Evolutionary conservation across 805 yeast genomes (phyloP), one percentile per base, ranked within the genome.

Genomic region (Spathaspora passalidarum): DNA sequence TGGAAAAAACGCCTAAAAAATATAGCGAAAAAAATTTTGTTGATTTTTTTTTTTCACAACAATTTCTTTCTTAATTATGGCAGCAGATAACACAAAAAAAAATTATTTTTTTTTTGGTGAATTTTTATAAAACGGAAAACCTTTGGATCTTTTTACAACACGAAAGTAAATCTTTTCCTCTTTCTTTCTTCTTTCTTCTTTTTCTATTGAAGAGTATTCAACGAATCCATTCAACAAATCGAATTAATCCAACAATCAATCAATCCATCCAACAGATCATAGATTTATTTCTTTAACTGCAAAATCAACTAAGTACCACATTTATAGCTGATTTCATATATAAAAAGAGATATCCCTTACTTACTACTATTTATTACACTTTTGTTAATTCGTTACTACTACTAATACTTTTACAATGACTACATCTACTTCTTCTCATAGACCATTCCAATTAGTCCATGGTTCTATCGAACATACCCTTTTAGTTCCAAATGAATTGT

Each of bases 381-480:
- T 13, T 10, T 18, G 14, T 18, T 19, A 35, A 34, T 5, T 7
- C 14, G 7, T 34, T 5, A 34, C 37, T 19, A 36, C 38, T 36
- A 11, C 26, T 36, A n/a, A n/a, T n/a, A n/a, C n/a, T n/a, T n/a
- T n/a, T n/a, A 39, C 34, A 5, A 14, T 25, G 16, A 32, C 38
- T 29, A 16, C 40, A 19, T 18, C 26, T 29, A 23, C 45, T 25
- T 50, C 50, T 21, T 51, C 67, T 32, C 71, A 65, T 50, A 68
- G 98, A 72, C 96, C 98, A 29, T 77, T 94, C 62, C 83, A 83
- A 45, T 76, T 94, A 57, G 70, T 83, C 48, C 96, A 89, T 61
- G 97, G 97, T 48, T 72, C 87, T 16, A 80, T 92, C 47, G 98
- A 92, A 73, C 89, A 90, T 65, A 85, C 92, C 17, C 73, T 92